A percentile compares a stretch with the other conserved stretches of the same genome.
These are phyloP conservation scores for Clavispora vitiphila DNA, from an alignment of 805 yeast species.

Conservation along the genomic window DNA sequence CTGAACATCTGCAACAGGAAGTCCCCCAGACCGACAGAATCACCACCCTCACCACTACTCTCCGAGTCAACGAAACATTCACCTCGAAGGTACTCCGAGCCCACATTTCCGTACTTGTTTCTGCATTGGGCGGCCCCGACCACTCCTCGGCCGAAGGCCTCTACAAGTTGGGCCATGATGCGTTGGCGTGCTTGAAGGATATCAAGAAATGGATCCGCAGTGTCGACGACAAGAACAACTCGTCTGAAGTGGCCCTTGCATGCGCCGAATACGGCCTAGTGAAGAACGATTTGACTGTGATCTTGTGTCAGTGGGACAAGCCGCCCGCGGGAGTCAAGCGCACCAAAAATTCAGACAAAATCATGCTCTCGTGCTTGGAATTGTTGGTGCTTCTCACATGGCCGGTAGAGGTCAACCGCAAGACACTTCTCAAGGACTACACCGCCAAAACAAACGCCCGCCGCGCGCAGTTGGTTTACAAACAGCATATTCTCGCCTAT, in stretches of 20 bases:
- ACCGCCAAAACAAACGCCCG: slow-evolving; percentile 54
- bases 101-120: slow-evolving; percentile 72
- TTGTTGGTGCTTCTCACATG: slow-evolving; percentile 78
- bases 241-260: slow-evolving; percentile 82
- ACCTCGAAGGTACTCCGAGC: slow-evolving; percentile 50
- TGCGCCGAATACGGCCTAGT: slow-evolving; percentile 78
- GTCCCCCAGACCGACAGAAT: slow-evolving; percentile 7
- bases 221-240: slow-evolving; percentile 67
- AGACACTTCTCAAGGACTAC: slow-evolving; percentile 39
- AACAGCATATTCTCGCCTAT: slow-evolving; percentile 56
- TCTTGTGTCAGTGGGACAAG: slow-evolving; percentile 68
- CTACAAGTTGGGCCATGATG: slow-evolving; percentile 84
- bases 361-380: slow-evolving; percentile 72
- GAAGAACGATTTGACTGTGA: slow-evolving; percentile 64
- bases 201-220: slow-evolving; percentile 81
- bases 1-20: slow-evolving; percentile 14
- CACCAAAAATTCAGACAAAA: slow-evolving; percentile 41
- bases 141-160: slow-evolving; percentile 50
- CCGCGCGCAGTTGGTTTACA: slow-evolving; percentile 57
- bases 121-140: slow-evolving; percentile 91
- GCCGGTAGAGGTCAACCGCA: slow-evolving; percentile 67
- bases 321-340: slow-evolving; percentile 22
- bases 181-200: slow-evolving; percentile 80
- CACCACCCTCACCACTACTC: slow-evolving; percentile 16
- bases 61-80: slow-evolving; percentile 30